These are phyloP conservation scores for Pisolithus orientalis DNA, from an alignment of 768 basidiomycete genomes.

Conservation along the genomic window DNA sequence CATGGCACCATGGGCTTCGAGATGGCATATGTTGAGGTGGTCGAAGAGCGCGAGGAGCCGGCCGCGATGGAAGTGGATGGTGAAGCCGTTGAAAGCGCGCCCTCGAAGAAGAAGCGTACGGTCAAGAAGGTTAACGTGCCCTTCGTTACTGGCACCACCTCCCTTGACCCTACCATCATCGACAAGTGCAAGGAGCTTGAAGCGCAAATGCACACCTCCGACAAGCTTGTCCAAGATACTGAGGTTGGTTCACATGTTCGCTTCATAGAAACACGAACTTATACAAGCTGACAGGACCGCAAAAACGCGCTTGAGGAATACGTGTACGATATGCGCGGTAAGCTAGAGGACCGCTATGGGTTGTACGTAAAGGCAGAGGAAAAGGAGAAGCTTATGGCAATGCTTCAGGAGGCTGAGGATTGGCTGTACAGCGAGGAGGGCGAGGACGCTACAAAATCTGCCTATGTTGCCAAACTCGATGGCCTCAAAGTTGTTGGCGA, in stretches of 20 bases:
- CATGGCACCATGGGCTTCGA: slow-evolving; percentile 89
- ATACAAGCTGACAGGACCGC: slow-evolving; percentile 55
- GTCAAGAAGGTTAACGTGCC: slow-evolving; percentile 80
- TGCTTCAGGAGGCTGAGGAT: slow-evolving; percentile 78
- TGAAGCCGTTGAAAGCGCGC: slow-evolving; percentile 28
- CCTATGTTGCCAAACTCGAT: slow-evolving; percentile 83
- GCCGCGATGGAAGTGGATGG: slow-evolving; percentile 64
- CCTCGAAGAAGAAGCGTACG: slow-evolving; percentile 80
- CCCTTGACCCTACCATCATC: slow-evolving; percentile 57
- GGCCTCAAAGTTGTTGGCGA: slow-evolving; percentile 81
- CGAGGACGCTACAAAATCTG: slow-evolving; percentile 92
- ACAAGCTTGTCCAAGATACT: slow-evolving; percentile 97
- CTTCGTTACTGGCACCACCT: slow-evolving; percentile 58
- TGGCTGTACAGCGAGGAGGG: slow-evolving; percentile 98
- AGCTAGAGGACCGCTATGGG: slow-evolving; percentile 86
- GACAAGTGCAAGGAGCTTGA: slow-evolving; percentile 75
- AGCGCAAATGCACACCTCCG: slow-evolving; percentile 79
- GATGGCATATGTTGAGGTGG: slow-evolving; percentile 76
- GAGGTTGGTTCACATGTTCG: slow-evolving; percentile 52
- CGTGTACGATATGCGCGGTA: slow-evolving; percentile 90
- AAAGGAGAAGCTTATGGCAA: slow-evolving; percentile 66
- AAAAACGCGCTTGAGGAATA: slow-evolving; percentile 99
- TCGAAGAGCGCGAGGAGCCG: slow-evolving; percentile 68
- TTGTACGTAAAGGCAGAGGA: slow-evolving; percentile 68
- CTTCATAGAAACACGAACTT: background rate